These are phyloP conservation scores for Rhytidiadelphus loreus DNA, from an alignment of 225 moss, liverwort and hornwort genomes.

Conservation along the genomic window DNA sequence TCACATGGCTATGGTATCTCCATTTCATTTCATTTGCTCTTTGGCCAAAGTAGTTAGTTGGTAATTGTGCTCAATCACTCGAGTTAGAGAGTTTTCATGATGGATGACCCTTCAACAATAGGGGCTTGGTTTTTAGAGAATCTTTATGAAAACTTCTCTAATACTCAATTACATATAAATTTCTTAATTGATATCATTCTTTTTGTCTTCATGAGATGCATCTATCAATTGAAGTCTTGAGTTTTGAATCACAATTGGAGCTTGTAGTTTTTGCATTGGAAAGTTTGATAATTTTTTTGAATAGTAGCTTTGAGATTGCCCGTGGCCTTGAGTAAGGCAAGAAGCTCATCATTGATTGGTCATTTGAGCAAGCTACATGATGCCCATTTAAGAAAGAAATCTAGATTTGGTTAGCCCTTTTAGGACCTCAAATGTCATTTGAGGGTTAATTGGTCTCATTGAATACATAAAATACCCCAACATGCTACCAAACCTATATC, in stretches of 20 bases:
- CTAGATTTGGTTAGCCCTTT: accelerated
- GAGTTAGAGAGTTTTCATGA: background rate
- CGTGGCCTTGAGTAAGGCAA: accelerated
- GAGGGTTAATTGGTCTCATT: background rate
- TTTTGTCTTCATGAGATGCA: background rate
- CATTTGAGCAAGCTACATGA: background rate
- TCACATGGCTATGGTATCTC: background rate
- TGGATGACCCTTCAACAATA: too few species aligned
- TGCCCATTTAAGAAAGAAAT: background rate
- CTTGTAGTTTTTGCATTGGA: background rate
- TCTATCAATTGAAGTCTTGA: background rate
- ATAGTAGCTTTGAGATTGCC: background rate
- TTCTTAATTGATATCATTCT: background rate
- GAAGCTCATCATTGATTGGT: background rate
- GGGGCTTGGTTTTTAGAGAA: background rate
- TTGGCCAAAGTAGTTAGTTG: background rate
- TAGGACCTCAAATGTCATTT: accelerated
- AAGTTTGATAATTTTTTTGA: background rate
- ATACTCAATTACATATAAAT: background rate
- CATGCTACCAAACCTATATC: background rate
- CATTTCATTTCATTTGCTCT: background rate
- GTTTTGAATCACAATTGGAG: background rate
- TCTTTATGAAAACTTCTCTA: background rate
- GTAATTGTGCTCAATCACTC: background rate
- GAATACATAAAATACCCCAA: background rate